A percentile compares a stretch with the other conserved stretches of the same genome.
Conservation (phyloP, 1,139 yeast genomes). For the Zygoascus sp. region DNA sequence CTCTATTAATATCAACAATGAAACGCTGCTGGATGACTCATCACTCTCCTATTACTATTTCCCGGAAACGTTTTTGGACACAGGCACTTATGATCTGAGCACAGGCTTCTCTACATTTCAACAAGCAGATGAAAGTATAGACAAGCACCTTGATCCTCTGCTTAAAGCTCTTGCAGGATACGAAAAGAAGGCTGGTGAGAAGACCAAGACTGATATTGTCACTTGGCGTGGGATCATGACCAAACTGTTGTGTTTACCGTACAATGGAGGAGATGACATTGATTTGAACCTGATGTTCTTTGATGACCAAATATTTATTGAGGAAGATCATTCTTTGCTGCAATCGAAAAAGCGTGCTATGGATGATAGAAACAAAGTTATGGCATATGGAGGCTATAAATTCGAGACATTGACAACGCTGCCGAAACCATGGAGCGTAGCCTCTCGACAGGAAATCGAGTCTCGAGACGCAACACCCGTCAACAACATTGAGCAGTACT, state of each 20-base stretch:
- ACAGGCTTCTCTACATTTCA: slow-evolving; percentile 60
- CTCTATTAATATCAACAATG: slow-evolving; percentile 50
- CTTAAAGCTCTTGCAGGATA: slow-evolving; percentile 50
- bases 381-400: slow-evolving; percentile 55
- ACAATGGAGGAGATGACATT: slow-evolving; percentile 51
- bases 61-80: slow-evolving; percentile 58
- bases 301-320: slow-evolving; percentile 86
- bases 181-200: slow-evolving; percentile 48
- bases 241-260: slow-evolving; percentile 59
- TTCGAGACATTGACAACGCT: slow-evolving; percentile 78
- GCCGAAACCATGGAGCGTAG: slow-evolving; percentile 68
- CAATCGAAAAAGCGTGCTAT: slow-evolving; percentile 21
- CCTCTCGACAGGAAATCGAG: slow-evolving; percentile 63
- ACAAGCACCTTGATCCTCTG: slow-evolving; percentile 56
- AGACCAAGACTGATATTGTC: slow-evolving; percentile 58
- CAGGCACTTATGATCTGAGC: slow-evolving; percentile 49
- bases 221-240: slow-evolving; percentile 84
- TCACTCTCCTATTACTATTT: slow-evolving; percentile 65
- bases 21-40: slow-evolving; percentile 49
- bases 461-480: slow-evolving; percentile 52
- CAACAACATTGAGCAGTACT: slow-evolving; percentile 69
- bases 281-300: slow-evolving; percentile 58
- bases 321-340: slow-evolving; percentile 48
- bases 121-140: slow-evolving; percentile 48
- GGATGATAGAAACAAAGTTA: slow-evolving; percentile 28